Evolutionary conservation across 2,329 filamentous ascomycete genomes (phyloP).

Genomic region (Dactylellina sp.): DNA sequence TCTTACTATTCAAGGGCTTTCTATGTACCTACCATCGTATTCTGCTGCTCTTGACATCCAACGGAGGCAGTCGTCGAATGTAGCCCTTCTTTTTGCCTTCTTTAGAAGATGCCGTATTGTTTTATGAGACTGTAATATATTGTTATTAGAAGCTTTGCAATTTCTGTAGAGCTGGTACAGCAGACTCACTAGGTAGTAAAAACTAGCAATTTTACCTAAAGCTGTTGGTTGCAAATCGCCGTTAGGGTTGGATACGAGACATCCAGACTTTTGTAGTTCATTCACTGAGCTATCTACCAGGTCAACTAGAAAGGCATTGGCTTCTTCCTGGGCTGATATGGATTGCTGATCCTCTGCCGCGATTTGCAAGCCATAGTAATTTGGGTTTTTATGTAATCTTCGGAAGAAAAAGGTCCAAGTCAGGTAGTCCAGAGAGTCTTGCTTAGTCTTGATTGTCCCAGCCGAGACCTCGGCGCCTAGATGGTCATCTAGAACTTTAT

Average conservation of each 20-base stretch:
- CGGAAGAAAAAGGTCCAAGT: constrained; percentile 99
- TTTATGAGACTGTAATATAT: constrained; percentile 74
- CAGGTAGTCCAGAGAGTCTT: constrained; percentile 95
- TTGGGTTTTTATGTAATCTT: constrained; percentile 95
- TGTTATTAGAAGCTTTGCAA: constrained; percentile 56
- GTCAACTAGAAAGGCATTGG: constrained; percentile 93
- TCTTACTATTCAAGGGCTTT: no score
- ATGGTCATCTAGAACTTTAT: constrained; percentile 97
- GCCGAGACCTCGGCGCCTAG: constrained; percentile 93
- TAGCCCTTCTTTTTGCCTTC: constrained; percentile 78
- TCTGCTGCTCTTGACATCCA: constrained; percentile 96
- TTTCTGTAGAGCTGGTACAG: neutral
- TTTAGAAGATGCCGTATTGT: constrained; percentile 87
- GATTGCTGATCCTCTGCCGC: constrained; percentile 92
- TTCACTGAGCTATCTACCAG: constrained; percentile 87
- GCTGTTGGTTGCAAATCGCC: constrained; percentile 91
- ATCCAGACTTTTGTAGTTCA: constrained; percentile 85
- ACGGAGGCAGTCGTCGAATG: constrained; percentile 82
- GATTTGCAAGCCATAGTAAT: constrained; percentile 95
- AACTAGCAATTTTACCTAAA: constrained; percentile 98
- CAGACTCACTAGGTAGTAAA: constrained; percentile 81
- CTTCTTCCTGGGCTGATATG: constrained; percentile 82
- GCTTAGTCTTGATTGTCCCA: constrained; percentile 90
- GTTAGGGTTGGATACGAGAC: constrained; percentile 83
- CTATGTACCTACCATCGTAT: constrained; percentile 73